Evolutionary conservation across 441 rosid genomes (phyloP).

Genomic region (Kokia cookei): DNA sequence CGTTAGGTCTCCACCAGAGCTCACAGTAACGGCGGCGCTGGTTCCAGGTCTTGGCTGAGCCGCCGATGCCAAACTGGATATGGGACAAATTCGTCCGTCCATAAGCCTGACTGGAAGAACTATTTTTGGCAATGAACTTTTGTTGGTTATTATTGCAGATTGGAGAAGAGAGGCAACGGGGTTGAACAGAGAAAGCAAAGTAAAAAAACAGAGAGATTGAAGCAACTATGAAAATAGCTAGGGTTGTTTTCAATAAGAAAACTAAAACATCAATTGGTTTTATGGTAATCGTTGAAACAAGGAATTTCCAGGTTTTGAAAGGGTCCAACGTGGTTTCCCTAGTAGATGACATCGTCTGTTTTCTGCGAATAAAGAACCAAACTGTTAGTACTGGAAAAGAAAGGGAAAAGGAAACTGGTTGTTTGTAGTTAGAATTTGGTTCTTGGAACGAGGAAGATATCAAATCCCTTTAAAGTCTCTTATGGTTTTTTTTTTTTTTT

Average conservation of each 20-base stretch:
- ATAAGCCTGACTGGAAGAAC: not conserved
- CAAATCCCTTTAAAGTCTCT: not conserved
- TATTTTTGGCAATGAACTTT: conserved; percentile 1
- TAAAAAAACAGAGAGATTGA: conserved; percentile 37
- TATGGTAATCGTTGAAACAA: conserved; percentile 22
- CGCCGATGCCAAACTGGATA: conserved; percentile 66
- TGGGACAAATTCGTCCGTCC: conserved; percentile 52
- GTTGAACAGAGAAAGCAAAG: conserved; percentile 29
- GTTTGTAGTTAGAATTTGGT: not conserved
- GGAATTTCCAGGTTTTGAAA: conserved; percentile 44
- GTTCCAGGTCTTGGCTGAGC: conserved; percentile 76
- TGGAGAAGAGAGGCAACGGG: conserved; percentile 22
- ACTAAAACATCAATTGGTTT: conserved; percentile 33
- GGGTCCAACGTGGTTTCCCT: conserved; percentile 24
- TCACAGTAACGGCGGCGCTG: conserved; percentile 53
- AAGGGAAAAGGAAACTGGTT: not conserved
- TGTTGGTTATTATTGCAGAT: conserved; percentile 15
- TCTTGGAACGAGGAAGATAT: not conserved
- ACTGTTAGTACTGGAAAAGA: not conserved
- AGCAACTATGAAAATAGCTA: conserved; percentile 34
- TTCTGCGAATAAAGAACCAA: no score
- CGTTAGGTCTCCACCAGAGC: conserved; percentile 72
- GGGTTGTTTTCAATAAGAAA: conserved; percentile 29
- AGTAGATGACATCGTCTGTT: no score
- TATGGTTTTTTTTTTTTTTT: not conserved